phyloP scores from a whole-genome alignment of 208 protist species.

The Leishmania gerbilli region DNA sequence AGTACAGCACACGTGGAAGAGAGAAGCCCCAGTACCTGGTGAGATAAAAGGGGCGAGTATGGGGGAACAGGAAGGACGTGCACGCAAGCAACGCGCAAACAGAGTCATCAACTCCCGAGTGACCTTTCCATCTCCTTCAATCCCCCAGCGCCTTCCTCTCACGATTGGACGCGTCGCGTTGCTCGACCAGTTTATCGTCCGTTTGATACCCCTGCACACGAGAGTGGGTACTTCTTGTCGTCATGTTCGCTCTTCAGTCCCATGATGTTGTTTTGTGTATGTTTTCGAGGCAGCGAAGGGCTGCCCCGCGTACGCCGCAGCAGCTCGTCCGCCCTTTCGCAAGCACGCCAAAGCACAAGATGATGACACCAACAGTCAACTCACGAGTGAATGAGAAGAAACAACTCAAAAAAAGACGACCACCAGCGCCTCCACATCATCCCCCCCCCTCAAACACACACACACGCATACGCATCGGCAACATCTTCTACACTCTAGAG shows the following conservation, averaged over 20 bases:
- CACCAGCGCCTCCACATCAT: background rate
- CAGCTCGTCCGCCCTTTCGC: background rate
- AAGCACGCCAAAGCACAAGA: background rate
- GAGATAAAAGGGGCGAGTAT: background rate
- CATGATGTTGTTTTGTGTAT: background rate
- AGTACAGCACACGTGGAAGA: background rate
- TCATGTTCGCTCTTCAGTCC: background rate
- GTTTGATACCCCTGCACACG: background rate
- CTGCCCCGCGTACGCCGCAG: background rate
- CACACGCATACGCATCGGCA: background rate
- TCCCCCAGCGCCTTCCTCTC: background rate
- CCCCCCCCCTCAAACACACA: no score
- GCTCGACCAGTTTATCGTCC: background rate
- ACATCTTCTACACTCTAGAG: background rate
- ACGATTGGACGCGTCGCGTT: background rate
- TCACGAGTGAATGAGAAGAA: conserved; percentile 14
- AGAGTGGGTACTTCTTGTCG: background rate
- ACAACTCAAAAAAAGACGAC: background rate
- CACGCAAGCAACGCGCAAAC: background rate
- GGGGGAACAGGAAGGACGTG: background rate
- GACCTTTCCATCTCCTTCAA: background rate
- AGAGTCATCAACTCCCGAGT: background rate
- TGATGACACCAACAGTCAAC: background rate
- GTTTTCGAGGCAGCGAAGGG: background rate
- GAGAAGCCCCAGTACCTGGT: background rate